These are phyloP conservation scores for Taiozyma onychis DNA, from an alignment of 1,139 yeast species.

Conservation along the genomic window DNA sequence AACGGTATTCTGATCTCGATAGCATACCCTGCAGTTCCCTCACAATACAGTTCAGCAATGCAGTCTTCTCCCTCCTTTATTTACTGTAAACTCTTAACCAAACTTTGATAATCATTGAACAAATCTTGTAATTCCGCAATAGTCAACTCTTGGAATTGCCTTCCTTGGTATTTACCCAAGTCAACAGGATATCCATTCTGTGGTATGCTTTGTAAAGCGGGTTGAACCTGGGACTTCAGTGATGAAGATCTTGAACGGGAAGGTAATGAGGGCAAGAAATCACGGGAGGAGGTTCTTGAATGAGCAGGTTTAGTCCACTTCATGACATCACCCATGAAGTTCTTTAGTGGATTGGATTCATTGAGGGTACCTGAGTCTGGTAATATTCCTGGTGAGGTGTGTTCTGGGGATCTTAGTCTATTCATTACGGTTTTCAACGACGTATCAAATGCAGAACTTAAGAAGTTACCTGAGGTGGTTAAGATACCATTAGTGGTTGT, in stretches of 20 bases:
- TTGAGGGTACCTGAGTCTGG: not conserved
- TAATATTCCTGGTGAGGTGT: not conserved
- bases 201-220: not conserved
- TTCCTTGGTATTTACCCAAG: conserved; percentile 18
- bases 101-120: conserved; percentile 24
- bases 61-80: not conserved
- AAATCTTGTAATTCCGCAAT: conserved; percentile 26
- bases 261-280: not conserved
- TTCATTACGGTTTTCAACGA: conserved; percentile 11
- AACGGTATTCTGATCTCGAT: not conserved
- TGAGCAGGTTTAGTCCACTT: conserved; percentile 14
- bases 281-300: not conserved
- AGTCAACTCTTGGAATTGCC: conserved; percentile 26
- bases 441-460: conserved; percentile 14
- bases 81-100: not conserved
- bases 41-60: not conserved
- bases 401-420: not conserved
- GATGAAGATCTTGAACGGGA: not conserved
- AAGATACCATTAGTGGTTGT: not conserved
- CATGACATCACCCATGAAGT: conserved; percentile 17
- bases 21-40: not conserved
- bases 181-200: conserved; percentile 4
- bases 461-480: not conserved
- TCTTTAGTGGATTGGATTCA: conserved; percentile 16
- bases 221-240: not conserved